Percentiles rank a stretch among this genome's conserved stretches.
phyloP scores from a whole-genome alignment of 2,329 filamentous ascomycete genomes.

The Pseudogymnoascus sp. region DNA sequence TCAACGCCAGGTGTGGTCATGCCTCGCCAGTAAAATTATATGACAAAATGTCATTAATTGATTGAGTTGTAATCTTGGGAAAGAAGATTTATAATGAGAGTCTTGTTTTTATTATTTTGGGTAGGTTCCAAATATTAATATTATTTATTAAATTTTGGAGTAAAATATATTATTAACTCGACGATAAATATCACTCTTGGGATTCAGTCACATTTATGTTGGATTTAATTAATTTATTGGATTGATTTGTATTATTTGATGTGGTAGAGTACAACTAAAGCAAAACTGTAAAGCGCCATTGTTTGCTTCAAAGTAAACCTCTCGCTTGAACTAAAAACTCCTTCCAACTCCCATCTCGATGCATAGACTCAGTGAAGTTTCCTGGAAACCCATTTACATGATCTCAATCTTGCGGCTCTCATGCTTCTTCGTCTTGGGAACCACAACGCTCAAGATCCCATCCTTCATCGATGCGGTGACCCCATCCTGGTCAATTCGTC shows the following conservation, averaged over 20 bases:
- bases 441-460: constrained; percentile 49
- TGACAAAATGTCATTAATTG: neutral
- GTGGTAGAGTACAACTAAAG: neutral
- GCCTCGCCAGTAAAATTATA: neutral
- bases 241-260: constrained; percentile 3
- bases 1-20: neutral
- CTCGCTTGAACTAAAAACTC: neutral
- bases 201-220: neutral
- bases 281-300: neutral
- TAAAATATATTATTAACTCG: neutral
- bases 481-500: constrained; percentile 47
- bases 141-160: neutral
- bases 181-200: neutral
- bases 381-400: neutral
- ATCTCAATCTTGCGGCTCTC: constrained; percentile 38
- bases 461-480: constrained; percentile 53
- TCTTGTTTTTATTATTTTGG: too few relatives aligned
- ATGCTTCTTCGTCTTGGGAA: constrained; percentile 55
- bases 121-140: neutral
- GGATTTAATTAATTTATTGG: neutral
- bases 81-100: neutral
- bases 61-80: neutral
- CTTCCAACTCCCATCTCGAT: neutral
- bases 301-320: neutral
- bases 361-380: neutral